These are phyloP conservation scores for Ceratobasidium sp. DNA, from an alignment of 1,284 basidiomycete species.

Conservation along the genomic window DNA sequence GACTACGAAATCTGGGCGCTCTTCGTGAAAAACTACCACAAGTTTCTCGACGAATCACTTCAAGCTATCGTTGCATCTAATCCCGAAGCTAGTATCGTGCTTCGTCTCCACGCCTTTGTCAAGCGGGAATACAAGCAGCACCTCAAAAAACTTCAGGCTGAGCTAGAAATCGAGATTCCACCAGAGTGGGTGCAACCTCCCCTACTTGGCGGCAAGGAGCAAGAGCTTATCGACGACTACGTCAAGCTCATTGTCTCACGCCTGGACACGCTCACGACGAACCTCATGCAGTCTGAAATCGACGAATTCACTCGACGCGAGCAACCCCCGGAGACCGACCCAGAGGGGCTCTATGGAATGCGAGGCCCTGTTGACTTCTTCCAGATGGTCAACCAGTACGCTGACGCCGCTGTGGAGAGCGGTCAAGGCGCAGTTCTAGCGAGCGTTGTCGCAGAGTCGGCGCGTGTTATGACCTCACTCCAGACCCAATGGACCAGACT, in stretches of 20 bases:
- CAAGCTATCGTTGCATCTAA: slow-evolving; percentile 77
- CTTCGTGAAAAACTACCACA: slow-evolving; percentile 93
- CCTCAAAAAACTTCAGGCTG: slow-evolving; percentile 69
- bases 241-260: slow-evolving; percentile 92
- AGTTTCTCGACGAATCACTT: slow-evolving; percentile 82
- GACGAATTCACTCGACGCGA: slow-evolving; percentile 85
- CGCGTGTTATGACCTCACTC: slow-evolving; percentile 89
- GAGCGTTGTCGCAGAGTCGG: slow-evolving; percentile 88
- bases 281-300: slow-evolving; percentile 92
- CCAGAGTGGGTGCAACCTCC: slow-evolving; percentile 87
- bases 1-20: slow-evolving; percentile 89
- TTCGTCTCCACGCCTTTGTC: slow-evolving; percentile 90
- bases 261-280: slow-evolving; percentile 96
- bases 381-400: slow-evolving; percentile 98
- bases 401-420: slow-evolving; percentile 94
- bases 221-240: slow-evolving; percentile 95
- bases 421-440: slow-evolving; percentile 94
- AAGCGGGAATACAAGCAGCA: slow-evolving; percentile 90
- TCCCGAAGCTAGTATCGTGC: slow-evolving; percentile 86
- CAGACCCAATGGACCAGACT: slow-evolving; percentile 90
- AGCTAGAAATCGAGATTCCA: slow-evolving; percentile 80
- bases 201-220: slow-evolving; percentile 92
- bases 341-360: slow-evolving; percentile 90
- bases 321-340: slow-evolving; percentile 88
- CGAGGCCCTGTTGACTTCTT: slow-evolving; percentile 96